Conservation (phyloP, 2,329 filamentous ascomycete genomes). For the Erysiphe pulchra region DNA sequence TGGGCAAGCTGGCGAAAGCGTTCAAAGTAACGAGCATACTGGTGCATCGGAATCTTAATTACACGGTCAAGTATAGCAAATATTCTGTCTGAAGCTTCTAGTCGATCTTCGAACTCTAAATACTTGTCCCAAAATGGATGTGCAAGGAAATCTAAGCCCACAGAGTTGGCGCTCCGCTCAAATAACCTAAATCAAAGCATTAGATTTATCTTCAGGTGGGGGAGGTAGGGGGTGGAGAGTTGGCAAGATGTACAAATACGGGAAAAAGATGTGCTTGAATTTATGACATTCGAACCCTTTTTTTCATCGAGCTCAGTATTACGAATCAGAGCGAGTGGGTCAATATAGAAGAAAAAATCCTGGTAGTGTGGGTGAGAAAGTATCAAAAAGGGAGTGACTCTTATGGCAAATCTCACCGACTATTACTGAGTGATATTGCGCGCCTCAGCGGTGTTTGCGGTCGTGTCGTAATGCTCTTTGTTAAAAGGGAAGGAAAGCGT, state of each 20-base stretch:
- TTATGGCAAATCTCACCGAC: constrained; percentile 50
- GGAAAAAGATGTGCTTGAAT: constrained; percentile 26
- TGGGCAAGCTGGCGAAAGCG: constrained; percentile 59
- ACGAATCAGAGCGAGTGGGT: constrained; percentile 19
- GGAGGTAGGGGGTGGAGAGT: constrained; percentile 9
- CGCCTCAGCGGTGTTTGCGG: constrained; percentile 3
- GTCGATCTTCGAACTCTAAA: constrained; percentile 81
- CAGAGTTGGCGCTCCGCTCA: constrained; percentile 60
- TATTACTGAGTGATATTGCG: constrained; percentile 15
- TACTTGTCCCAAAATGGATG: constrained; percentile 99
- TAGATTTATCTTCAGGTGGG: constrained; percentile 5
- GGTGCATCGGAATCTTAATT: constrained; percentile 78
- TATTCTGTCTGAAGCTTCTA: constrained; percentile 62
- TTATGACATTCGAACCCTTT: constrained; percentile 21
- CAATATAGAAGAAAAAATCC: constrained; percentile 27
- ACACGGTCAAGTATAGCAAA: constrained; percentile 63
- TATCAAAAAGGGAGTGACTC: constrained; percentile 28
- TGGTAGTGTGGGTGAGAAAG: constrained; percentile 39
- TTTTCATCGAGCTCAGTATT: constrained; percentile 16
- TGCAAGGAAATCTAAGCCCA: constrained; percentile 79
- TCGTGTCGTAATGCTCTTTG: constrained; percentile 19
- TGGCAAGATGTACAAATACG: constrained; percentile 34
- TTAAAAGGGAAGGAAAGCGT: constrained; percentile 39
- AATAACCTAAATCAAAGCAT: constrained; percentile 40
- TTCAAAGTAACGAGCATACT: constrained; percentile 88